These are phyloP conservation scores for Pistacia vera DNA, from an alignment of 345 rosid species.

Conservation along the genomic window DNA sequence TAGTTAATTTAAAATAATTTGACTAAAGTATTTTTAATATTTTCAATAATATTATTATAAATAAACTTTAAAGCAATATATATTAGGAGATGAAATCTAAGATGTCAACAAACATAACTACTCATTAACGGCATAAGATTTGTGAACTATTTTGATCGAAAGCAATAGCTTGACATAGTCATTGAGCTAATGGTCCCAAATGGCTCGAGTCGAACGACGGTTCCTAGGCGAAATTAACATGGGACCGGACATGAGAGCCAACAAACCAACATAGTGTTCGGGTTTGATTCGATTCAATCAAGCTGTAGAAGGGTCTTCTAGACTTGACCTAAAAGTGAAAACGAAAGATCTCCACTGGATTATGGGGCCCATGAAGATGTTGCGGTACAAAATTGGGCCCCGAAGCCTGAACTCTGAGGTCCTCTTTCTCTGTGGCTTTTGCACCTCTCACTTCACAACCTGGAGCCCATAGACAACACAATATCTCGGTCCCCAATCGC, in stretches of 20 bases:
- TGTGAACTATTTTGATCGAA: too few species aligned
- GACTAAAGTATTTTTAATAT: too few species aligned
- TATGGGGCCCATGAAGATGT: background rate
- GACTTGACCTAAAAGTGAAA: background rate
- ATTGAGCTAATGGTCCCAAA: constrained; percentile 1
- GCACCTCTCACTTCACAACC: constrained; percentile 2
- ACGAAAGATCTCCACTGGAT: background rate
- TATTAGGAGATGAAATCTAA: too few species aligned
- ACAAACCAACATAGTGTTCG: constrained; percentile 19
- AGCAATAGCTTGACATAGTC: too few species aligned
- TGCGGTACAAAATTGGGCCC: background rate
- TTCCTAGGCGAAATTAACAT: constrained; percentile 1
- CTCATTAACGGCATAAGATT: too few species aligned
- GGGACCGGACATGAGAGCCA: background rate
- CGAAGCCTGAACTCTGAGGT: background rate
- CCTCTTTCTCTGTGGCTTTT: background rate
- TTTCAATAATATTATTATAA: too few species aligned
- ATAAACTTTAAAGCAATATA: too few species aligned
- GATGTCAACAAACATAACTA: too few species aligned
- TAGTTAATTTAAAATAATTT: too few species aligned
- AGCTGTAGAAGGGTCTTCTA: background rate
- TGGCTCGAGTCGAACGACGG: background rate
- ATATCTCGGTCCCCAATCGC: background rate
- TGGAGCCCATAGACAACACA: background rate
- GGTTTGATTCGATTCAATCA: background rate